Evolutionary conservation across 148 eudicot species (phyloP), one percentile per base, ranked within the genome.

Genomic region (Oxyria digyna): DNA sequence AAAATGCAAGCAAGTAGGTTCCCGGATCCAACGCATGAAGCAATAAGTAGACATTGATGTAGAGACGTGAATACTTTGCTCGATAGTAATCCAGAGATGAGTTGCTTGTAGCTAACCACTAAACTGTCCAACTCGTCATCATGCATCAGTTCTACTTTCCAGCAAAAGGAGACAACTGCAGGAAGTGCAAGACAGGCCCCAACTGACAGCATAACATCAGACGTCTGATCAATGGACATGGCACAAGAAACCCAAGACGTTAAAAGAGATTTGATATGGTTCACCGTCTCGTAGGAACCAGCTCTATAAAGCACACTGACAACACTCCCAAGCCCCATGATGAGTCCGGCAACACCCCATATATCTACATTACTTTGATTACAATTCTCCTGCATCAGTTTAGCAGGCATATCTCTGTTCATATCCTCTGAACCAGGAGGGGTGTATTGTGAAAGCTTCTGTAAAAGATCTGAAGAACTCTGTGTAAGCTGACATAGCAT

Each of bases 151-250:
- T 91, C 97, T 55, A 95, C 85, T 78, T 76, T 86, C 69, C 82
- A 87, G 82, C 90, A 88, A 78, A 91, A 84, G 64, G 86, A 80
- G 23, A 82, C 75, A 63, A 95, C 67, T 62, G 64, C 70, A 23
- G 99, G 97, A 75, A 95, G 80, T 13, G 84, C 91, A 62, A 95
- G 85, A 77, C 91, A 95, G 55, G 97, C 87, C 27, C 97, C 99
- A 20, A 72, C 67, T 54, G 87, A 75, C 38, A 80, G 74, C 62
- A 76, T 45, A 46, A 80, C 62, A 70, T 75, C 75, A 29, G 73
- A 69, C 21, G 70, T 79, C 54, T 41, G 40, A 67, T 72, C 57
- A 68, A 73, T 74, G 48, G 67, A 68, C 70, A 76, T 79, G 3
- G 70, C 75, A 76, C 74, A 57, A 33, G 77, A 74, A 70, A 95